Evolutionary conservation across 2,329 filamentous ascomycete genomes (phyloP).

Genomic region (Colletotrichum acutatum): DNA sequence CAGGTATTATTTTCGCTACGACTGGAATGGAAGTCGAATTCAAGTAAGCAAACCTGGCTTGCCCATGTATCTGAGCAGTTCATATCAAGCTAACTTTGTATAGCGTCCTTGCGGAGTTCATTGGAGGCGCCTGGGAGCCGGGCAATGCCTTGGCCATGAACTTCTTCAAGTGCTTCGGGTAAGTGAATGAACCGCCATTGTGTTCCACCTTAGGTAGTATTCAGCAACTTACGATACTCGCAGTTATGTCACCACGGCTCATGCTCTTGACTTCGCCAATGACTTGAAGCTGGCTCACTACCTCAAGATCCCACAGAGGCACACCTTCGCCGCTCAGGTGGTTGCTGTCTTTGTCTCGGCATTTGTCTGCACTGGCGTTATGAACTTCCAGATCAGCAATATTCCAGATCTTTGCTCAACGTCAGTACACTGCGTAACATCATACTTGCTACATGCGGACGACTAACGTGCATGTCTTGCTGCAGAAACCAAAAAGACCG

Average conservation of each 20-base stretch:
- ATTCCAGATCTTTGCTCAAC: constrained; percentile 44
- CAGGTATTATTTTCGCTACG: constrained; percentile 56
- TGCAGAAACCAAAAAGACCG: constrained; percentile 36
- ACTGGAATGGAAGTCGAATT: constrained; percentile 50
- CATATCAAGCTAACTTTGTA: constrained; percentile 23
- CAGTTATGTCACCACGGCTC: constrained; percentile 46
- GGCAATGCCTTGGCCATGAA: constrained; percentile 29
- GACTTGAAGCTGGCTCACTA: constrained; percentile 54
- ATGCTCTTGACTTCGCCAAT: constrained; percentile 49
- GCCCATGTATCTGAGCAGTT: too few species aligned
- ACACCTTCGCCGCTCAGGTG: constrained; percentile 49
- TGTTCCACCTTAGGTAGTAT: too few species aligned
- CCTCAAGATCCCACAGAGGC: constrained; percentile 54
- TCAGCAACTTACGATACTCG: constrained; percentile 6
- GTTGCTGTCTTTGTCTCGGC: constrained; percentile 48
- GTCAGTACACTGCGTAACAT: background rate
- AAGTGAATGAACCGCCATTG: background rate
- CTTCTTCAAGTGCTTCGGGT: constrained; percentile 42
- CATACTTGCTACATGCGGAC: too few species aligned
- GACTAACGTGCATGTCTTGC: background rate
- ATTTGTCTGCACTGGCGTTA: constrained; percentile 45
- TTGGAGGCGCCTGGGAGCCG: constrained; percentile 27
- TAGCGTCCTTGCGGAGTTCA: constrained; percentile 32
- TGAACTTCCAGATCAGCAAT: constrained; percentile 48
- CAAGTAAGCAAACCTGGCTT: background rate